Evolutionary conservation across 345 rosid species (phyloP), one percentile per base, ranked within the genome.

Genomic region (Eucalyptus decipiens): DNA sequence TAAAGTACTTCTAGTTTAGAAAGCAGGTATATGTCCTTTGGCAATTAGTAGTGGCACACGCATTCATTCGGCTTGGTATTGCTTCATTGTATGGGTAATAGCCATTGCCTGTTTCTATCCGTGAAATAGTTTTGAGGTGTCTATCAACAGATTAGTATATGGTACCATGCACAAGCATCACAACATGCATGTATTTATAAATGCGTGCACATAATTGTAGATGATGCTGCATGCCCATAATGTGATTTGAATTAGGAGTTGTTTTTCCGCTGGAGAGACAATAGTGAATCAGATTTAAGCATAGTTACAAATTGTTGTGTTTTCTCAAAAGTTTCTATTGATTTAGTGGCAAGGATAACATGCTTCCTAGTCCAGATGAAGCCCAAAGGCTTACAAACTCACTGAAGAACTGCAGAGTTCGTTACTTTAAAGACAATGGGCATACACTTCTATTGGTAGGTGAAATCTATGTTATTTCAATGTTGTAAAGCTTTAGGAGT

Each of bases 281-380:
- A 28, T 26, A 28, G 67, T 89, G 48, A 60, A 60, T 60, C 67
- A 6, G 67, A 60, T 60, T 60, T 26, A 26, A 60, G 67, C 67
- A 60, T 60, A 60, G 67, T 60, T 60, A 60, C 67, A 60, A 60
- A 28, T 60, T 60, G 67, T 60, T 60, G 67, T 60, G n/a, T 60
- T 28, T 60, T 60, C 67, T 60, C 4, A 60, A 26, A 60, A 28
- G 32, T 60, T 60, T 60, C 32, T 28, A 60, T 60, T 60, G 32
- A 60, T 90, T 88, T 87, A 97, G 99, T 95, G 99, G 95, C 91
- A 92, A 94, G 89, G 99, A 97, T 90, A 88, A 92, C 89, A 90
- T 96, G 95, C 94, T 96, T 91, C 99, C 99, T 81, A 96, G 98
- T 88, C 89, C 69, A 51, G 95, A 95, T 87, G 99, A 97, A 95